Evolutionary conservation across 2,329 filamentous ascomycete species (phyloP).

Genomic region (Aspergillus melleus): DNA sequence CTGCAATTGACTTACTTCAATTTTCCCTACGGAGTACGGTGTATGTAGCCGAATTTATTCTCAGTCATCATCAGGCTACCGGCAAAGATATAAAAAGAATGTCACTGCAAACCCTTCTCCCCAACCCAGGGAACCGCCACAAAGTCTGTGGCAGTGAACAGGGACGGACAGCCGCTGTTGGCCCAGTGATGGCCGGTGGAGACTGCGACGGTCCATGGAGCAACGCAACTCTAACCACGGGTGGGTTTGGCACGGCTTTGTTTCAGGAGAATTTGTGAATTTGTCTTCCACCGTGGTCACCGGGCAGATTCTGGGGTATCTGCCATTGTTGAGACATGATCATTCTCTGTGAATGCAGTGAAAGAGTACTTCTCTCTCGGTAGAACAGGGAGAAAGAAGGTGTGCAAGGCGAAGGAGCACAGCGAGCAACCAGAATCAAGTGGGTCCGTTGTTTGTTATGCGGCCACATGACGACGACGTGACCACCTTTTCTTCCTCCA

Average conservation of each 20-base stretch:
- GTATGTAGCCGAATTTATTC: not conserved
- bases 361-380: not conserved
- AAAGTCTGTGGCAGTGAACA: conserved; percentile 15
- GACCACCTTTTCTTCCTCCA: not conserved
- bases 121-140: conserved; percentile 9
- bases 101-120: not conserved
- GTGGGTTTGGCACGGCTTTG: not conserved
- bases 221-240: conserved; percentile 8
- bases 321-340: no score
- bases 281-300: no score
- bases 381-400: not conserved
- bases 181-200: conserved; percentile 20
- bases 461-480: not conserved
- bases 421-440: not conserved
- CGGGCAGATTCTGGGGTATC: no score
- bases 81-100: conserved; percentile 15
- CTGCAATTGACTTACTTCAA: not conserved
- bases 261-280: not conserved
- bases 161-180: conserved; percentile 10
- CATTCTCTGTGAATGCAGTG: not conserved
- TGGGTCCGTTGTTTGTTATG: not conserved
- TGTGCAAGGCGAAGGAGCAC: not conserved
- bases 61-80: conserved; percentile 1
- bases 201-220: conserved; percentile 12
- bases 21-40: not conserved